Evolutionary conservation across 108 stramenopile species (phyloP), one percentile per base, ranked within the genome.

Genomic region (Conticribra guillardii): DNA sequence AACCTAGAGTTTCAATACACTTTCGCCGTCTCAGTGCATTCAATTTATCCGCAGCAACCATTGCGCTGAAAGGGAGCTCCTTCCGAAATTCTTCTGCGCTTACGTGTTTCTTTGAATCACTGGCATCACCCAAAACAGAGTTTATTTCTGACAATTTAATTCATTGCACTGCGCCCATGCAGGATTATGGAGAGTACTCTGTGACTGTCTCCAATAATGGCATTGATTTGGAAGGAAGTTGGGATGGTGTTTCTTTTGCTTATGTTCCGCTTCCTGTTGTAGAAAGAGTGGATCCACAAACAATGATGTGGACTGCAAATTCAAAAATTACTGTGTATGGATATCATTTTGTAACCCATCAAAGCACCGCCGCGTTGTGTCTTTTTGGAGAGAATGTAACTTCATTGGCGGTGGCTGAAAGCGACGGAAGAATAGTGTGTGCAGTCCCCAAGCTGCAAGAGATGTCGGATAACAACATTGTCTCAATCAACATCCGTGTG

Each of bases 121-220:
- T 28, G 16, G 34, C 15, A 2, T 7, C 24, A 19, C 16, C 27
- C 11, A 41, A 34, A 34, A n/a, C 34, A 2, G 34, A 41, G 7
- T 41, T 41, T 41, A 3, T 60, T 41, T 60, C 59, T 41, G 34
- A 41, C 11, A 32, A 60, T 8, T 34, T 27, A 3, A n/a, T 60
- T 27, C 32, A n/a, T 17, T 60, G 32, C 21, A 8, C 16, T 3
- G 32, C 59, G 4, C 59, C 59, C 2, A 5, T 28, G 17, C 18
- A 27, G 18, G 34, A 60, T 2, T 3, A 41, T 21, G 59, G 59
- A 60, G 59, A 60, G 16, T 60, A 60, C 34, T 17, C 9, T 4
- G 4, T 60, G 8, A 21, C 59, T 34, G 59, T 60, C 7, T 60
- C 59, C 18, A 60, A 60, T 41, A 60, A 60, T 60, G 59, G 59